phyloP scores from a whole-genome alignment of 1,284 basidiomycete genomes.

The Polyporus tsugae region DNA sequence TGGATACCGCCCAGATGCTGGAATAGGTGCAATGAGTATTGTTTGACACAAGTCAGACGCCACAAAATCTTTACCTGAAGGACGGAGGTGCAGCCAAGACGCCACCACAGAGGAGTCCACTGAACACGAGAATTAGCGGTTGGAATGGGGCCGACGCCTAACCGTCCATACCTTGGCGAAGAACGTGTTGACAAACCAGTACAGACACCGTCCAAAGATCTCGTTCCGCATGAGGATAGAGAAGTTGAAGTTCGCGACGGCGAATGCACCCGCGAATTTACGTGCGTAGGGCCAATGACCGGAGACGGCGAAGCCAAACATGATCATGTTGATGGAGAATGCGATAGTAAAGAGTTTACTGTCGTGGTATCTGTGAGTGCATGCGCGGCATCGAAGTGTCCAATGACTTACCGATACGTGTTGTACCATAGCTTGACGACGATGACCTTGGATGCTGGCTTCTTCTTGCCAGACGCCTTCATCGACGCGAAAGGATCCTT shows the following conservation, averaged over 20 bases:
- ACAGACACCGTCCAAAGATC: conserved; percentile 62
- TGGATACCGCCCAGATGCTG: conserved; percentile 83
- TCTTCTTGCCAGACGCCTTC: conserved; percentile 45
- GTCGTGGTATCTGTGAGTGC: conserved; percentile 13
- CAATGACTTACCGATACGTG: conserved; percentile 60
- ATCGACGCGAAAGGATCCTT: conserved; percentile 49
- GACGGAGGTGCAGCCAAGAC: conserved; percentile 73
- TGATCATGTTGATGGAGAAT: conserved; percentile 66
- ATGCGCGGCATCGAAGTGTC: background rate
- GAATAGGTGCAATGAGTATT: background rate
- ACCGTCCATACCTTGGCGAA: conserved; percentile 63
- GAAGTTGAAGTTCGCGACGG: conserved; percentile 60
- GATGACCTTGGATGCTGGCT: conserved; percentile 64
- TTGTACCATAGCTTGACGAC: conserved; percentile 73
- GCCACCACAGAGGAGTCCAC: conserved; percentile 78
- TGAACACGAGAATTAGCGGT: conserved; percentile 38
- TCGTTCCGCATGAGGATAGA: conserved; percentile 66
- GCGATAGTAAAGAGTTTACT: conserved; percentile 74
- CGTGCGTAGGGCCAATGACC: conserved; percentile 71
- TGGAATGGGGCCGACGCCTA: background rate
- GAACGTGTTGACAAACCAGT: conserved; percentile 56
- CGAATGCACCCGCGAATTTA: conserved; percentile 67
- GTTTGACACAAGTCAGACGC: background rate
- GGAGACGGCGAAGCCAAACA: conserved; percentile 65
- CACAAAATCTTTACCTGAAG: conserved; percentile 56